These are phyloP conservation scores for Cymbopogon flexuosus DNA, from an alignment of 202 grass and related monocot species.

Conservation along the genomic window DNA sequence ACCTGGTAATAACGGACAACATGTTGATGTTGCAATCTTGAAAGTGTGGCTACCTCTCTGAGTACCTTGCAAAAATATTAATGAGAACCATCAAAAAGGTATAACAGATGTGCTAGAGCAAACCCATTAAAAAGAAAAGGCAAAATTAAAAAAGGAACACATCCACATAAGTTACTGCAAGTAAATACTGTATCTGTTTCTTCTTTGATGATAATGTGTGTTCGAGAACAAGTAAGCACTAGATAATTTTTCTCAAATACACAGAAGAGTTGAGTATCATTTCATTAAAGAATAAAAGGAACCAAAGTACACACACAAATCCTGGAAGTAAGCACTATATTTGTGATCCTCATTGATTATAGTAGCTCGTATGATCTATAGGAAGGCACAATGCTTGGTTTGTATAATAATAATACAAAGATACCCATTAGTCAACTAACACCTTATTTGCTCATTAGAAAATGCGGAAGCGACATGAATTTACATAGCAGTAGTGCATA, in stretches of 20 bases:
- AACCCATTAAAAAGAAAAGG: constrained; percentile 1
- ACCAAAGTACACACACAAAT: background rate
- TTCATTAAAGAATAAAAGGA: background rate
- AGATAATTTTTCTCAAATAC: background rate
- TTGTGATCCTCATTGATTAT: background rate
- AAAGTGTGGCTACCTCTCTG: constrained; percentile 96
- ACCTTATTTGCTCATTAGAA: background rate
- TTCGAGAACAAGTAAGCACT: background rate
- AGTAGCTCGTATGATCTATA: background rate
- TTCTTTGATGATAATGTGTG: background rate
- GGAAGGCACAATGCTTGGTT: background rate
- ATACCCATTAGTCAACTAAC: background rate
- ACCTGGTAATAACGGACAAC: constrained; percentile 97
- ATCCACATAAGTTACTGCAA: too few species aligned
- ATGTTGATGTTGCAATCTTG: constrained; percentile 94
- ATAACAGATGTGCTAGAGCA: constrained; percentile 22
- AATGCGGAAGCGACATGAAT: constrained; percentile 18
- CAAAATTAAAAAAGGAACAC: background rate
- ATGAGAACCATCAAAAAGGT: constrained; percentile 44
- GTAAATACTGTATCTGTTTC: background rate
- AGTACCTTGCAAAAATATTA: constrained; percentile 59
- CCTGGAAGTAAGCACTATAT: background rate
- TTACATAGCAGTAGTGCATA: background rate
- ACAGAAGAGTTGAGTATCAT: background rate
- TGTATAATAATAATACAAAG: constrained; percentile 17